Evolutionary conservation across 306 rosid species (phyloP).

Genomic region (Quercus parvula): DNA sequence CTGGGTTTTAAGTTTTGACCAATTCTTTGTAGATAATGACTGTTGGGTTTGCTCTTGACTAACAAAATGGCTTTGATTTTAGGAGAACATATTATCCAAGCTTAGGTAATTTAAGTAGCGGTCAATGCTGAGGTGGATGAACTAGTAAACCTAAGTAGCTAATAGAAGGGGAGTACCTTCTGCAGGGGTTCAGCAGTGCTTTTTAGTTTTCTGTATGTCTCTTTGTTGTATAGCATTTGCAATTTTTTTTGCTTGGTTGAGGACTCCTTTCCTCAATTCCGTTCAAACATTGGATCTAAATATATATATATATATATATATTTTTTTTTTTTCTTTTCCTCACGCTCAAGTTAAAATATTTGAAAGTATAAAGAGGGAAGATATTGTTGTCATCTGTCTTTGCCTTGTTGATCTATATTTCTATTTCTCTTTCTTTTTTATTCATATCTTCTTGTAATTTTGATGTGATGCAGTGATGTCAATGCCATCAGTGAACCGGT

Average conservation of each 20-base stretch:
- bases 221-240: neutral
- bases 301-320: neutral
- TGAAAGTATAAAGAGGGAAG: neutral
- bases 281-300: neutral
- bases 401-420: neutral
- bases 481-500: constrained; percentile 45
- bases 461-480: constrained; percentile 46
- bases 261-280: neutral
- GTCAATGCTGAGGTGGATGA: neutral
- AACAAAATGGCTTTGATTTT: neutral
- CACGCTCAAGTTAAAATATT: neutral
- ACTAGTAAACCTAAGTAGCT: neutral
- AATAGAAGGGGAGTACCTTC: neutral
- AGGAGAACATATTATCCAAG: neutral
- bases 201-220: neutral
- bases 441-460: constrained; percentile 22
- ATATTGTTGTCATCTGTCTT: neutral
- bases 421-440: constrained; percentile 16
- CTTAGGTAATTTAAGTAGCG: neutral
- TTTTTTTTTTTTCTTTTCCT: neutral
- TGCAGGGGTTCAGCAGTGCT: neutral
- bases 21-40: neutral
- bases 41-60: neutral
- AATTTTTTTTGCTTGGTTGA: neutral
- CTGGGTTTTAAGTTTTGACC: neutral